Percentiles rank a stretch among this genome's conserved stretches.
phyloP scores from a whole-genome alignment of 228 moss, liverwort and hornwort genomes.

The Sphagnum fallax region DNA sequence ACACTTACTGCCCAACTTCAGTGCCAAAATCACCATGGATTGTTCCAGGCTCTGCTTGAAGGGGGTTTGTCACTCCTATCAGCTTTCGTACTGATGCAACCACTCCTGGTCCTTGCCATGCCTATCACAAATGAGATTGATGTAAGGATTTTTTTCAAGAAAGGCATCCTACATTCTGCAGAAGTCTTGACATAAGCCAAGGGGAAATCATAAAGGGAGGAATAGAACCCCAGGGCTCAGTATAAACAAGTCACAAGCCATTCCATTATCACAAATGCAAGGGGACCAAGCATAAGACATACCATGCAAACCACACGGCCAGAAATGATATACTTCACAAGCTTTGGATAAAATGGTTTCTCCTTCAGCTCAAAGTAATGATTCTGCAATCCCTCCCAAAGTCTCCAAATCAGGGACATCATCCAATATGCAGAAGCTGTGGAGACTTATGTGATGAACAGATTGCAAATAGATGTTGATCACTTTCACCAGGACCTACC shows the following conservation, averaged over 20 bases:
- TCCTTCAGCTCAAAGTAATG: slow-evolving; percentile 86
- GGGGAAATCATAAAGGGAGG: background rate
- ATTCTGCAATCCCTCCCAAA: slow-evolving; percentile 26
- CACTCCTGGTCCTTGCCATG: slow-evolving; percentile 89
- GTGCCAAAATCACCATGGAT: slow-evolving; percentile 86
- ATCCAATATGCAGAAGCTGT: too few species aligned
- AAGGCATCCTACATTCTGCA: background rate
- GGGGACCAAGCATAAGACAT: background rate
- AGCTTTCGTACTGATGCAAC: slow-evolving; percentile 90
- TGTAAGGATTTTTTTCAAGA: background rate
- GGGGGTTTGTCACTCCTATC: slow-evolving; percentile 90
- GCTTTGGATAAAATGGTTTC: slow-evolving; percentile 65
- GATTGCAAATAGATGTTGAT: too few species aligned
- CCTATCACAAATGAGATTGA: slow-evolving; percentile 17
- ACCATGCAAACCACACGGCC: slow-evolving; percentile 94
- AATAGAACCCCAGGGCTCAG: background rate
- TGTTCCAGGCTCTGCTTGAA: slow-evolving; percentile 87
- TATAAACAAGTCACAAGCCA: too few species aligned
- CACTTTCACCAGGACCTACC: slow-evolving; percentile 16
- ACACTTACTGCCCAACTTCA: slow-evolving; percentile 50
- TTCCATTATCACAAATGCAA: too few species aligned
- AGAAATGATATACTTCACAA: slow-evolving; percentile 79
- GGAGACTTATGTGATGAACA: too few species aligned
- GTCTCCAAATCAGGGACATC: too few species aligned
- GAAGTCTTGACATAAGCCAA: background rate